phyloP scores from a whole-genome alignment of 2,329 filamentous ascomycete species.

The Calonectria crousiana region DNA sequence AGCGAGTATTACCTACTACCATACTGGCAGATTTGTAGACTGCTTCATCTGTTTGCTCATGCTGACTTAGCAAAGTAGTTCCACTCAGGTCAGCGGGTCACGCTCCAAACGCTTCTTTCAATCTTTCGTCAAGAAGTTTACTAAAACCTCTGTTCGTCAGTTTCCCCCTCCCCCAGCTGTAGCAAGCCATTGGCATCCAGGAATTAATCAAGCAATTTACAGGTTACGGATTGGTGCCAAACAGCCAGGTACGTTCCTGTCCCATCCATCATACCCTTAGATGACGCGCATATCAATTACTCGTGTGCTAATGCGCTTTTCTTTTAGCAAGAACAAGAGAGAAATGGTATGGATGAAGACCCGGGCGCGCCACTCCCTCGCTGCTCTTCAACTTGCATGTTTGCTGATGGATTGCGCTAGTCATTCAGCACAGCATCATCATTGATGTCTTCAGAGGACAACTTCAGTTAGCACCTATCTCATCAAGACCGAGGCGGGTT shows the following conservation, averaged over 20 bases:
- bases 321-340: not conserved
- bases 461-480: constrained; percentile 35
- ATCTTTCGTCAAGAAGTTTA: not conserved
- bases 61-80: not conserved
- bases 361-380: no score
- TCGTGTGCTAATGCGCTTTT: not conserved
- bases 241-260: not conserved
- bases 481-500: not conserved
- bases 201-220: not conserved
- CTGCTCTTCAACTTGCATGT: not conserved
- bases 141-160: not conserved
- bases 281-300: not conserved
- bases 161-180: not conserved
- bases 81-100: not conserved
- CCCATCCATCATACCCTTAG: not conserved
- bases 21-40: no score
- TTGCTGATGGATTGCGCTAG: constrained; percentile 31
- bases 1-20: not conserved
- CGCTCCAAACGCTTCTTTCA: not conserved
- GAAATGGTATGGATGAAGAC: not conserved
- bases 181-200: not conserved
- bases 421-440: constrained; percentile 38
- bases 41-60: not conserved
- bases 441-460: constrained; percentile 36
- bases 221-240: not conserved